Evolutionary conservation across 257 asterid species (phyloP).

Genomic region (Rauvolfia tetraphylla): DNA sequence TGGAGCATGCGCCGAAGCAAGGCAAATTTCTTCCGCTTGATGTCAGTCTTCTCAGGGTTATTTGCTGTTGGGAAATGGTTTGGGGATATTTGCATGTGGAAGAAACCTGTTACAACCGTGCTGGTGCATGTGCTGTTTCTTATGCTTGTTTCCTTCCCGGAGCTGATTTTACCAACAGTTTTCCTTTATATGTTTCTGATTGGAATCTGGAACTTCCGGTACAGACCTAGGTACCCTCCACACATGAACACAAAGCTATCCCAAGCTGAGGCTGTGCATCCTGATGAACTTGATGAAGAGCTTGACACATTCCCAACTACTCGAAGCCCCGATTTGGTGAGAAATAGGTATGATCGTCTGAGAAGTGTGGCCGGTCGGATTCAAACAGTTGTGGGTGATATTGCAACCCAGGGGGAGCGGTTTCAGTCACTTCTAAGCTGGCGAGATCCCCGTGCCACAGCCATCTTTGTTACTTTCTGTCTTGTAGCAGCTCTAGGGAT

Average conservation of each 20-base stretch:
- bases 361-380: constrained; percentile 85
- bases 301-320: constrained; percentile 75
- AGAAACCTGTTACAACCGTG: constrained; percentile 72
- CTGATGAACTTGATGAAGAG: constrained; percentile 83
- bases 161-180: constrained; percentile 69
- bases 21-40: constrained; percentile 82
- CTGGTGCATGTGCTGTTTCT: constrained; percentile 72
- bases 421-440: constrained; percentile 72
- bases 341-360: constrained; percentile 80
- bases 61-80: constrained; percentile 77
- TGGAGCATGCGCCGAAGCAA: constrained; percentile 97
- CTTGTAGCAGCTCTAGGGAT: constrained; percentile 60
- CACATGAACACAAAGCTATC: constrained; percentile 91
- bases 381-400: constrained; percentile 85
- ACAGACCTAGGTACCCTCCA: constrained; percentile 85
- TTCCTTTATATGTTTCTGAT: constrained; percentile 88
- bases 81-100: constrained; percentile 80
- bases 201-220: constrained; percentile 79
- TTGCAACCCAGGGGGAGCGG: constrained; percentile 81
- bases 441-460: constrained; percentile 89
- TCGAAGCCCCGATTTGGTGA: constrained; percentile 65
- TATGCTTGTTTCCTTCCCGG: constrained; percentile 81
- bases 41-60: constrained; percentile 69
- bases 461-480: constrained; percentile 73
- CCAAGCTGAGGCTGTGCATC: constrained; percentile 77